phyloP scores from a whole-genome alignment of 768 basidiomycete genomes.

The Peribolospora kevripleyi region DNA sequence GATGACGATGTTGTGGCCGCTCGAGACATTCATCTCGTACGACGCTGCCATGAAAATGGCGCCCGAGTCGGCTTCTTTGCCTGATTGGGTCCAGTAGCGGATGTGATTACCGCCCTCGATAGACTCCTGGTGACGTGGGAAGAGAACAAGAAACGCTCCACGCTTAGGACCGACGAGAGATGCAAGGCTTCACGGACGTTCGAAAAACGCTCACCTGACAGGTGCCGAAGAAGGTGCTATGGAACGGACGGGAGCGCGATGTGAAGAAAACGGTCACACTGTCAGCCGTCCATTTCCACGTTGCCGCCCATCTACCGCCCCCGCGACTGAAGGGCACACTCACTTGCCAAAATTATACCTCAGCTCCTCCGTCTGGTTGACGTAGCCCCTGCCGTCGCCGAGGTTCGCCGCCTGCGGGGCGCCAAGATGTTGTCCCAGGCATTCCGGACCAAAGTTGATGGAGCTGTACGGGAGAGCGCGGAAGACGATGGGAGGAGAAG shows the following conservation, averaged over 20 bases:
- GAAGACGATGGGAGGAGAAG: no score
- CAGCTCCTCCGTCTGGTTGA: slow-evolving; percentile 59
- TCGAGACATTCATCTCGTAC: not conserved
- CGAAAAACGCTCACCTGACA: not conserved
- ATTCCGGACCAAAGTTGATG: slow-evolving; percentile 48
- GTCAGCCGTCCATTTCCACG: no score
- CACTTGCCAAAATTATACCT: slow-evolving; percentile 60
- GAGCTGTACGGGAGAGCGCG: slow-evolving; percentile 17
- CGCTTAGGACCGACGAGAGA: no score
- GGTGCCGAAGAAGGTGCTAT: not conserved
- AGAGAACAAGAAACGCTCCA: no score
- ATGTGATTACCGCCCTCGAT: slow-evolving; percentile 2
- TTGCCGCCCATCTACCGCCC: no score
- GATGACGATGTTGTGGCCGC: not conserved
- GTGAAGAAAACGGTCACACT: no score
- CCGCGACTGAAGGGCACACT: no score
- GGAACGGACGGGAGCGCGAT: no score
- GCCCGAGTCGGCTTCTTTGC: not conserved
- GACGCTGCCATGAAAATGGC: not conserved
- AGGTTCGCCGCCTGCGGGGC: slow-evolving; percentile 45
- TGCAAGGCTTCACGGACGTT: no score
- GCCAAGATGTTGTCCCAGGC: slow-evolving; percentile 57
- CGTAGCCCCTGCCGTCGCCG: slow-evolving; percentile 57
- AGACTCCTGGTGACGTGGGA: not conserved
- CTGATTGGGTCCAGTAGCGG: slow-evolving; percentile 2